Conservation (phyloP, 352 stramenopile species). For the Phytophthora kernoviae region DNA sequence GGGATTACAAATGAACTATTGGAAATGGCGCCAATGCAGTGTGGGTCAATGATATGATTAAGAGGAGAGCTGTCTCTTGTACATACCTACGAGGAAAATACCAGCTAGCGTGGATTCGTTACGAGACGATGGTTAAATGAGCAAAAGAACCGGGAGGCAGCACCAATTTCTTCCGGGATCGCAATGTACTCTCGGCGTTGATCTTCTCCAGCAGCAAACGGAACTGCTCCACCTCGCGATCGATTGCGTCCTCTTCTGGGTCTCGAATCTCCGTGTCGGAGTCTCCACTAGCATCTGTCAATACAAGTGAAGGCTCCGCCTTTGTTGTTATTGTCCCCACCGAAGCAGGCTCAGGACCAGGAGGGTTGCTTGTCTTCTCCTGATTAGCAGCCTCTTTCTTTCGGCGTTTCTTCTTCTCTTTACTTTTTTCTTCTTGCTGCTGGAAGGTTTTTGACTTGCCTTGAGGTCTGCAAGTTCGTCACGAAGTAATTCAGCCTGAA, state of each 20-base stretch:
- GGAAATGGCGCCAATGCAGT: slow-evolving; percentile 15
- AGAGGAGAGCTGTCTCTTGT: too few species aligned
- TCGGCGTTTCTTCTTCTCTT: slow-evolving; percentile 79
- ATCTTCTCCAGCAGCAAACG: slow-evolving; percentile 75
- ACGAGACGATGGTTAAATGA: slow-evolving; percentile 36
- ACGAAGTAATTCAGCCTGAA: slow-evolving; percentile 73
- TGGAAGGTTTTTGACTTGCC: slow-evolving; percentile 58
- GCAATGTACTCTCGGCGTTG: slow-evolving; percentile 54
- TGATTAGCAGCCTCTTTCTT: slow-evolving; percentile 55
- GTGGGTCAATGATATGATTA: too few species aligned
- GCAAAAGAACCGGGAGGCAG: slow-evolving; percentile 67
- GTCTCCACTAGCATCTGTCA: slow-evolving; percentile 31
- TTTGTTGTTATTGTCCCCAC: slow-evolving; percentile 24
- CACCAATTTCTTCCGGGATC: slow-evolving; percentile 72
- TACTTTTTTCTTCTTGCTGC: slow-evolving; percentile 76
- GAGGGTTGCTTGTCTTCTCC: slow-evolving; percentile 14
- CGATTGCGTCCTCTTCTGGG: slow-evolving; percentile 60
- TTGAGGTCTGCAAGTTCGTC: slow-evolving; percentile 77
- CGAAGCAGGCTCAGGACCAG: slow-evolving; percentile 3
- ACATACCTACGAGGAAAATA: too few species aligned
- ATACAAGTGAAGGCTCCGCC: slow-evolving; percentile 10
- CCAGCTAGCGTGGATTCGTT: slow-evolving; percentile 2
- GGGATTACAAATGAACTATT: not conserved
- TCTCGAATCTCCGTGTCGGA: slow-evolving; percentile 30
- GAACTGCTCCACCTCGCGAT: slow-evolving; percentile 82